Evolutionary conservation across 139 green algal genomes (phyloP).

Genomic region (Tetratostichococcus sp.): DNA sequence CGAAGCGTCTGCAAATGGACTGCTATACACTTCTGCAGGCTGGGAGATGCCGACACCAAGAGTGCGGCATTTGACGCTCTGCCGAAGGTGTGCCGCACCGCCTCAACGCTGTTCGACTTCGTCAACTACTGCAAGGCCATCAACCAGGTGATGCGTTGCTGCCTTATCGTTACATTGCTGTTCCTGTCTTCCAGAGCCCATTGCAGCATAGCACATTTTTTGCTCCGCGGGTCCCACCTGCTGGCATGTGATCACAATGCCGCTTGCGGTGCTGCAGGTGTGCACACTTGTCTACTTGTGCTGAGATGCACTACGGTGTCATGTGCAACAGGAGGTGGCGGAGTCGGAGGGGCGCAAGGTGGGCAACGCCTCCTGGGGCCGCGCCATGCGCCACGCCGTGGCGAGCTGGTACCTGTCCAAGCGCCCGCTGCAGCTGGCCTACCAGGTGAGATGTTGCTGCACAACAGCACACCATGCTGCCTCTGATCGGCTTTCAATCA

Average conservation of each 20-base stretch:
- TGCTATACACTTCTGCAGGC: not conserved
- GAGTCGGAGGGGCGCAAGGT: not conserved
- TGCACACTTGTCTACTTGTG: too few relatives aligned
- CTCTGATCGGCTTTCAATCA: too few relatives aligned
- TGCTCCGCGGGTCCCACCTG: too few relatives aligned
- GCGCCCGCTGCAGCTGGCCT: not conserved
- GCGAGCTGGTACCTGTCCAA: not conserved
- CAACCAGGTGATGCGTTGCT: not conserved
- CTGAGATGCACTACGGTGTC: too few relatives aligned
- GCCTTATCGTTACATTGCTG: too few relatives aligned
- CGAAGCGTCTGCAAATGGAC: too few relatives aligned
- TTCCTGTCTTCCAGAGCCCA: too few relatives aligned
- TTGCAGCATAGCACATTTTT: too few relatives aligned
- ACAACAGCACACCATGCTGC: too few relatives aligned
- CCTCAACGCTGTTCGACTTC: constrained; percentile 3
- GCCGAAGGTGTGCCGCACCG: constrained; percentile 18
- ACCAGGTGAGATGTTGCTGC: not conserved
- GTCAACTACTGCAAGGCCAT: not conserved
- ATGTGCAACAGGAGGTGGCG: not conserved
- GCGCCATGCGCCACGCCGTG: not conserved
- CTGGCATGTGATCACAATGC: too few relatives aligned
- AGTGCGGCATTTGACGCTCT: constrained; percentile 9
- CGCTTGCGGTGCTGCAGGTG: too few relatives aligned
- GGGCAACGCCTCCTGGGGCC: not conserved
- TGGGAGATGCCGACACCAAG: constrained; percentile 8